These are phyloP conservation scores for Acacia melanoxylon DNA, from an alignment of 306 rosid species.

Conservation along the genomic window DNA sequence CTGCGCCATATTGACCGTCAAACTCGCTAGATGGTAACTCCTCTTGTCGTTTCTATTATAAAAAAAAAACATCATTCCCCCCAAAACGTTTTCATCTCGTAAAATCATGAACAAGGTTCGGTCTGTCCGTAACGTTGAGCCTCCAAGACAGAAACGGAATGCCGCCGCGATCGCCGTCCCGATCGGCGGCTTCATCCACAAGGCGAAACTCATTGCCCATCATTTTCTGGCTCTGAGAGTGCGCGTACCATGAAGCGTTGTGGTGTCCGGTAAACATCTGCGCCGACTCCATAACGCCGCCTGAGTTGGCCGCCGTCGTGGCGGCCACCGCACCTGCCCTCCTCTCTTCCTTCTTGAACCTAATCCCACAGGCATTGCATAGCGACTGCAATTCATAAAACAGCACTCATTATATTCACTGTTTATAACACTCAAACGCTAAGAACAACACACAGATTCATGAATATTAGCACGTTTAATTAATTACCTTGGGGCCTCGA, in stretches of 20 bases:
- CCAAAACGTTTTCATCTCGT: slow-evolving; percentile 59
- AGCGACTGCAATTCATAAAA: slow-evolving; percentile 60
- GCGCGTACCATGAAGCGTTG: slow-evolving; percentile 50
- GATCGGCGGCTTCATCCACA: slow-evolving; percentile 44
- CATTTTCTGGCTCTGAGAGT: slow-evolving; percentile 56
- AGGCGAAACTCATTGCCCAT: slow-evolving; percentile 58
- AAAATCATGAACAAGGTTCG: slow-evolving; percentile 85
- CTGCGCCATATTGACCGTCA: slow-evolving; percentile 43
- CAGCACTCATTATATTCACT: not conserved
- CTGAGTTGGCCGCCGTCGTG: slow-evolving; percentile 30
- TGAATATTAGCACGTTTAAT: not conserved
- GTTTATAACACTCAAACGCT: not conserved
- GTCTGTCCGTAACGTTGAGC: slow-evolving; percentile 84
- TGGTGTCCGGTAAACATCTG: slow-evolving; percentile 47
- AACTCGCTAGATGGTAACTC: not conserved
- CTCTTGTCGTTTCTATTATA: slow-evolving; percentile 17
- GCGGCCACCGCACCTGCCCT: slow-evolving; percentile 69
- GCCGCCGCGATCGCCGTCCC: slow-evolving; percentile 52
- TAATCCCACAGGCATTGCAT: slow-evolving; percentile 97
- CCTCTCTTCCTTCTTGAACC: slow-evolving; percentile 95
- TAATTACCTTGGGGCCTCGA: slow-evolving; percentile 85
- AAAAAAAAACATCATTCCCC: not conserved
- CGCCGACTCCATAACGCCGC: slow-evolving; percentile 44
- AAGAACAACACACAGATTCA: not conserved
- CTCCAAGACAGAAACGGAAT: slow-evolving; percentile 92